Percentiles rank a stretch among this genome's conserved stretches.
Evolutionary conservation across 2,329 filamentous ascomycete genomes (phyloP).

Genomic region (Cephalotrichum gorgonifer): DNA sequence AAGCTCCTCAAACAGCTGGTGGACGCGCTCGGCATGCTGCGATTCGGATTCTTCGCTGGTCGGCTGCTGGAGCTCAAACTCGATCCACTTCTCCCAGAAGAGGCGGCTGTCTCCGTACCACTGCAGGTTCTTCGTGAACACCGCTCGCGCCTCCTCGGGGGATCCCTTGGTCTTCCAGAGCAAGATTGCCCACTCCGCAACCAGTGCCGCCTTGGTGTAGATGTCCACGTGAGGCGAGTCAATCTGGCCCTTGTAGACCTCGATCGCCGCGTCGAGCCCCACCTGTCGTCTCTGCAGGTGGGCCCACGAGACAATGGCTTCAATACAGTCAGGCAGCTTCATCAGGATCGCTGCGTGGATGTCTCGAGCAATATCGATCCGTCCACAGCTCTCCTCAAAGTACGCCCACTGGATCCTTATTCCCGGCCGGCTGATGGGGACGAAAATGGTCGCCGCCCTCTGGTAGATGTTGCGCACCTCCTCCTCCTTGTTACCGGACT

Average conservation of each 20-base stretch:
- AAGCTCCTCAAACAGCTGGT: constrained; percentile 68
- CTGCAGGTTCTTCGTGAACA: constrained; percentile 74
- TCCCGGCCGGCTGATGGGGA: constrained; percentile 74
- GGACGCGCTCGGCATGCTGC: constrained; percentile 62
- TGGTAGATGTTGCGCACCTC: constrained; percentile 89
- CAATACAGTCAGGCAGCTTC: constrained; percentile 68
- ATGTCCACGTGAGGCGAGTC: constrained; percentile 61
- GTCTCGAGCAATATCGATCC: constrained; percentile 67
- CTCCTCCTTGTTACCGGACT: constrained; percentile 64
- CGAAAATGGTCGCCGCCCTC: constrained; percentile 73
- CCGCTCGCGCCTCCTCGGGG: constrained; percentile 67
- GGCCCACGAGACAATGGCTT: constrained; percentile 80
- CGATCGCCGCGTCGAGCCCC: constrained; percentile 74
- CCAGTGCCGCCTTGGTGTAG: constrained; percentile 75
- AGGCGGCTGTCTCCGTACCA: constrained; percentile 76
- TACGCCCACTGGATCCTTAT: constrained; percentile 86
- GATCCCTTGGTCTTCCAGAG: constrained; percentile 82
- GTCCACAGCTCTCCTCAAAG: constrained; percentile 79
- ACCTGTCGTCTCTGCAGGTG: constrained; percentile 76
- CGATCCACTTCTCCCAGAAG: constrained; percentile 85
- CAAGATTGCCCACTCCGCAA: constrained; percentile 78
- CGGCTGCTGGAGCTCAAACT: constrained; percentile 81
- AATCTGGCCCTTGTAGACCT: constrained; percentile 72
- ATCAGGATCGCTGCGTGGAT: constrained; percentile 76
- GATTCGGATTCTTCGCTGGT: constrained; percentile 53